Conservation (phyloP, 2,329 filamentous ascomycete genomes). For the Hypoxylon sp. region DNA sequence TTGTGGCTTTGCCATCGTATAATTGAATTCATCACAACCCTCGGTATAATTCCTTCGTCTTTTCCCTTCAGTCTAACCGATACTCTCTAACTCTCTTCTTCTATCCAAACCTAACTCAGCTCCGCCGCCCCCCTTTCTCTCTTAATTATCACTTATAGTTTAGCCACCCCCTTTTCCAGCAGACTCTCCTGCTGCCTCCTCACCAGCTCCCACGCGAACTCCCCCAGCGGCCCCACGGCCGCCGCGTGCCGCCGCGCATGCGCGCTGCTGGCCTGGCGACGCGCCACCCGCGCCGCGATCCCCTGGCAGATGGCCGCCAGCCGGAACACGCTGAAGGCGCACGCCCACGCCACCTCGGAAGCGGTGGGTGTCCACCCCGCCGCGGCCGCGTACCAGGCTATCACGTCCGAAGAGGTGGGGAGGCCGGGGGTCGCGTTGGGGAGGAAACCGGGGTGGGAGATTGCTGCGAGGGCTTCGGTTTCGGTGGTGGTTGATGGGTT, state of each 20-base stretch:
- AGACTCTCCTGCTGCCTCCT: constrained; percentile 20
- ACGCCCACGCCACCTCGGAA: constrained; percentile 72
- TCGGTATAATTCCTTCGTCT: not conserved
- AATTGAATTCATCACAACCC: not conserved
- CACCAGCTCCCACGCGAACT: constrained; percentile 82
- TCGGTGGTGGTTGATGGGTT: not conserved
- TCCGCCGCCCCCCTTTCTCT: not conserved
- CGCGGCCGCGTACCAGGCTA: constrained; percentile 74
- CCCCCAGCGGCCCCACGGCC: constrained; percentile 77
- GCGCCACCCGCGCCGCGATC: constrained; percentile 82
- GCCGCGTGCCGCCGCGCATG: constrained; percentile 79
- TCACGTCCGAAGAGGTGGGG: constrained; percentile 60
- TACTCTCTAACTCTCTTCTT: not conserved
- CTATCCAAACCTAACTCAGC: not conserved
- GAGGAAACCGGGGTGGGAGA: constrained; percentile 63
- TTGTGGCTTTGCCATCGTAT: not conserved
- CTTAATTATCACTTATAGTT: constrained; percentile 14
- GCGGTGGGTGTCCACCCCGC: constrained; percentile 73
- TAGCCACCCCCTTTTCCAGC: constrained; percentile 6
- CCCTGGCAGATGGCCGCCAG: constrained; percentile 79
- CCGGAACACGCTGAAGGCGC: constrained; percentile 72
- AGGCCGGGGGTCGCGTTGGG: constrained; percentile 72
- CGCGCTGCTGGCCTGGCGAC: constrained; percentile 90
- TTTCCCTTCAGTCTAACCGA: not conserved
- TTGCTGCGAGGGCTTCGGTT: constrained; percentile 48